Conservation (phyloP, 345 rosid species). For the Salix udensis region DNA sequence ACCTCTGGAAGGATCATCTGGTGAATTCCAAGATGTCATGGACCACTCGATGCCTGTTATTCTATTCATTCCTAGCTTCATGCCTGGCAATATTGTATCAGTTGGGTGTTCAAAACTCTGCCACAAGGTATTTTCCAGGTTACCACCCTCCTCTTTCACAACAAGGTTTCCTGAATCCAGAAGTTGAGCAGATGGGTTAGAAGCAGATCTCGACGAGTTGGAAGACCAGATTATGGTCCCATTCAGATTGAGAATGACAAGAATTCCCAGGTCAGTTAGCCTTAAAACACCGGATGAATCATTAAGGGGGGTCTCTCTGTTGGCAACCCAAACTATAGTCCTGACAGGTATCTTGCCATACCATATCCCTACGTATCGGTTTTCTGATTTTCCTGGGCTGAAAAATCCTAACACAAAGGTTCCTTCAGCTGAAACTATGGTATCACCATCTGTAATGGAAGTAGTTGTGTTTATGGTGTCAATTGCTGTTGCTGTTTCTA, state of each 20-base stretch:
- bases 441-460: not conserved
- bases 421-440: not conserved
- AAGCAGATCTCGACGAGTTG: not conserved
- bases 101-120: constrained; percentile 4
- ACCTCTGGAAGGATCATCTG: constrained; percentile 10
- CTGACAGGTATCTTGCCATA: not conserved
- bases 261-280: not conserved
- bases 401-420: not conserved
- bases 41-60: not conserved
- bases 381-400: not conserved
- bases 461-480: not conserved
- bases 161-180: not conserved
- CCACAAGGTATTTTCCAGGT: not conserved
- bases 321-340: not conserved
- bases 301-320: not conserved
- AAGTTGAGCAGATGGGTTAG: not conserved
- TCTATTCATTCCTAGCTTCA: not conserved
- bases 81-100: not conserved
- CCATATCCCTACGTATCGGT: not conserved
- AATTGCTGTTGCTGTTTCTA: not conserved
- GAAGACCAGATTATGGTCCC: not conserved
- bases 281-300: not conserved
- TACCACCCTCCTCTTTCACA: not conserved
- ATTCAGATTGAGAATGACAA: not conserved
- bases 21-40: constrained; percentile 5